A percentile compares a stretch with the other conserved stretches of the same genome.
These are phyloP conservation scores for Myxozyma neglecta DNA, from an alignment of 805 yeast genomes.

Conservation along the genomic window DNA sequence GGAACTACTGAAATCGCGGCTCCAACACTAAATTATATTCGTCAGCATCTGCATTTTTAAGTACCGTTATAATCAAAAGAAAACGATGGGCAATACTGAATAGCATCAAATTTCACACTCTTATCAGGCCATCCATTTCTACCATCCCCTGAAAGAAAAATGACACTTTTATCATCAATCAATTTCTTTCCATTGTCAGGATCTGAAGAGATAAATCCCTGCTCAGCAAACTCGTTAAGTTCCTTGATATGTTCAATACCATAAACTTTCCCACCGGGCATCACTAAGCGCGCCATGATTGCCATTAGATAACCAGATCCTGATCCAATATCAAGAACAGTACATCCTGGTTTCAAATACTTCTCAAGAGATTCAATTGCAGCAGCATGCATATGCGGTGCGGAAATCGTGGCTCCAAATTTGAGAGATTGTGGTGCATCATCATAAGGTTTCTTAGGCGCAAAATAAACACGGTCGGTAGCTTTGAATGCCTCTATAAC, in stretches of 20 bases:
- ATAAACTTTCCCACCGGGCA: slow-evolving; percentile 23
- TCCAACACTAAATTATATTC: slow-evolving; percentile 11
- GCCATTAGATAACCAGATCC: slow-evolving; percentile 33
- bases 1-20: slow-evolving; percentile 26
- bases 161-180: slow-evolving; percentile 15
- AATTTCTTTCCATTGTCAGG: slow-evolving; percentile 7
- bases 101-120: slow-evolving; percentile 27
- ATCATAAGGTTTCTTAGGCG: slow-evolving; percentile 26
- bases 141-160: slow-evolving; percentile 26
- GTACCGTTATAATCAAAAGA: background rate
- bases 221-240: slow-evolving; percentile 10
- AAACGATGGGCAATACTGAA: slow-evolving; percentile 19
- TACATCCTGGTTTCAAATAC: slow-evolving; percentile 24
- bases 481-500: slow-evolving; percentile 18
- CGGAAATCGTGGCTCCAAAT: slow-evolving; percentile 31
- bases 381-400: slow-evolving; percentile 34
- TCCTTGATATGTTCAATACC: slow-evolving; percentile 30
- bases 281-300: slow-evolving; percentile 23
- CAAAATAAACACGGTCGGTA: slow-evolving; percentile 27
- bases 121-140: slow-evolving; percentile 25
- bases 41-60: background rate
- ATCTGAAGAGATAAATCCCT: slow-evolving; percentile 9
- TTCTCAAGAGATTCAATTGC: slow-evolving; percentile 22
- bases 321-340: slow-evolving; percentile 29
- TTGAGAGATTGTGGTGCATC: slow-evolving; percentile 32